Conservation (phyloP, 768 basidiomycete genomes). For the Lentinula guzmanii region DNA sequence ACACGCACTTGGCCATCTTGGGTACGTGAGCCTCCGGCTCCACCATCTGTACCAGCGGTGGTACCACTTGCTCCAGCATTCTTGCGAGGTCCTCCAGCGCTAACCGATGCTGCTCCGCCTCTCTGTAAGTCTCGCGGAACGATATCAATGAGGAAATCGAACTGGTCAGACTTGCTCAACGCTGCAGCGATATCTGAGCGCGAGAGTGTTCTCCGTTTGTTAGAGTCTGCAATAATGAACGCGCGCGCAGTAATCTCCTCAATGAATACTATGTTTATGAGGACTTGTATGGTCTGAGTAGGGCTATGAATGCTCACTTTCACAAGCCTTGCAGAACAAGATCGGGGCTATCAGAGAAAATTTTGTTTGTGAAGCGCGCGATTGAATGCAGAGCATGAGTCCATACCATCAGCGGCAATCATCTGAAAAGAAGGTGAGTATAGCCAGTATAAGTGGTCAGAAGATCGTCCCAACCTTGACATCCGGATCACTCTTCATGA, state of each 20-base stretch:
- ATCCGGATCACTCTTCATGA: slow-evolving; percentile 97
- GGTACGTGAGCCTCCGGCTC: background rate
- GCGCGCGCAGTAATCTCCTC: slow-evolving; percentile 94
- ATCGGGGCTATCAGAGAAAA: slow-evolving; percentile 64
- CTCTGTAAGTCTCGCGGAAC: slow-evolving; percentile 77
- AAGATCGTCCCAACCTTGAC: slow-evolving; percentile 65
- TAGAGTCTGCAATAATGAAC: slow-evolving; percentile 91
- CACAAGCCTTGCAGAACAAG: slow-evolving; percentile 96
- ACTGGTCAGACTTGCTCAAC: slow-evolving; percentile 88
- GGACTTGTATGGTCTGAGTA: background rate
- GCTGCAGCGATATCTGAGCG: slow-evolving; percentile 93
- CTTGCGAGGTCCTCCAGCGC: slow-evolving; percentile 12
- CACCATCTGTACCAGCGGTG: background rate
- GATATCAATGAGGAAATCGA: slow-evolving; percentile 96
- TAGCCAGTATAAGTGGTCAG: background rate
- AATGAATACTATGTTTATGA: slow-evolving; percentile 71
- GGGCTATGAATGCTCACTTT: slow-evolving; percentile 57
- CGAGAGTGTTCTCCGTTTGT: slow-evolving; percentile 93
- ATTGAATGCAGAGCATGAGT: background rate
- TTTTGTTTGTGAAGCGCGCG: background rate
- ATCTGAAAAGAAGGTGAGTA: slow-evolving; percentile 46
- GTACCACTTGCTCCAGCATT: slow-evolving; percentile 9
- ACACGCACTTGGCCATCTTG: slow-evolving; percentile 1
- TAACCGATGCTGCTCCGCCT: slow-evolving; percentile 19
- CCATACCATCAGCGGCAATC: slow-evolving; percentile 92